Conservation (phyloP, 306 rosid species). For the Crataegus laevigata region DNA sequence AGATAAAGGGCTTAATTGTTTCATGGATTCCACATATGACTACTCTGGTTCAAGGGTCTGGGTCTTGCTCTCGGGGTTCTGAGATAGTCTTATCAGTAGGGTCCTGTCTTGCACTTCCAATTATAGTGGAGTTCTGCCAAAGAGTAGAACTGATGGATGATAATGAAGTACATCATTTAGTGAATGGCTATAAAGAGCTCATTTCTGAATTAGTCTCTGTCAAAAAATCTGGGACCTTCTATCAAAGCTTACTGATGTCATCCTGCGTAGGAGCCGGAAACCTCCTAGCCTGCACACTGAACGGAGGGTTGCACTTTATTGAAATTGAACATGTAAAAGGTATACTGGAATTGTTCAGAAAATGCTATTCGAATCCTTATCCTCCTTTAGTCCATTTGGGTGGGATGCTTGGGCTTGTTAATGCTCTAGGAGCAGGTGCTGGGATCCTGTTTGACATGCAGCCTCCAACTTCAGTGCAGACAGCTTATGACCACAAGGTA, state of each 20-base stretch:
- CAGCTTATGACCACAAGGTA: constrained; percentile 55
- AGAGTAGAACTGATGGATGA: constrained; percentile 71
- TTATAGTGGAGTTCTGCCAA: constrained; percentile 60
- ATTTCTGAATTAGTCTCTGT: constrained; percentile 63
- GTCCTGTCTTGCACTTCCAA: constrained; percentile 85
- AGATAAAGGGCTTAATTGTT: constrained; percentile 56
- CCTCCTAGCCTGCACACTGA: constrained; percentile 50
- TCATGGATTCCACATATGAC: constrained; percentile 70
- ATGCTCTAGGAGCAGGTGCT: constrained; percentile 72
- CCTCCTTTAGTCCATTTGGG: constrained; percentile 75
- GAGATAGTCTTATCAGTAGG: constrained; percentile 61
- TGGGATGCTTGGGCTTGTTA: constrained; percentile 86
- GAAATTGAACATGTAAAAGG: constrained; percentile 51
- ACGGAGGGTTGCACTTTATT: constrained; percentile 64
- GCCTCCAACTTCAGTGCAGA: constrained; percentile 33
- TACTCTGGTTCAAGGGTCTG: constrained; percentile 30
- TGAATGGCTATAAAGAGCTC: constrained; percentile 54
- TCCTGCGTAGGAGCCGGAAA: constrained; percentile 87
- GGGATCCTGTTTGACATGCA: constrained; percentile 49
- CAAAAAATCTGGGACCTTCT: constrained; percentile 44
- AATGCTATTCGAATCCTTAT: constrained; percentile 66
- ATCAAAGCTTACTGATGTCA: constrained; percentile 75
- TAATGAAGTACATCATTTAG: constrained; percentile 47
- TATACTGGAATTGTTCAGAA: constrained; percentile 64
- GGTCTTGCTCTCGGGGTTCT: constrained; percentile 27